Evolutionary conservation across 495 filamentous ascomycete genomes (phyloP), one percentile per base, ranked within the genome.

Genomic region (Sporormia fimetaria): DNA sequence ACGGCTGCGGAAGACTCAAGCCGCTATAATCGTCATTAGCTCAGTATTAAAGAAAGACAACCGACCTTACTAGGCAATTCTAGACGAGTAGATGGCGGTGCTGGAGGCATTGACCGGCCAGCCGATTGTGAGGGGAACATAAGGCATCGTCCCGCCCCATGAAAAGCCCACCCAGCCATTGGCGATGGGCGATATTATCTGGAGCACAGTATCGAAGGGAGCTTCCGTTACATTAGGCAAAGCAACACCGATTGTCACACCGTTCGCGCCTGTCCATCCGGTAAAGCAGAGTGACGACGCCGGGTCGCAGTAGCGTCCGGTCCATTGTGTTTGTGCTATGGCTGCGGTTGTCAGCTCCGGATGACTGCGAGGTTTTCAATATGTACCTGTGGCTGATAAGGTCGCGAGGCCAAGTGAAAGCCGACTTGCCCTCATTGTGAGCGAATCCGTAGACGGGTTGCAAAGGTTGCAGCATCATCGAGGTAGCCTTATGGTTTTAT

Each of bases 111-210:
- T 42, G 25, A 47, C 47, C 6, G 40, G 27, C 49, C 49, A 52
- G 2, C 49, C 49, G 15, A 52, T 30, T 14, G 49, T 52, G 4
- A 52, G 33, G 3, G 49, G 49, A 6, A 47, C 43, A 32, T 47
- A 52, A 2, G 43, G 42, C 49, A 52, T 52, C 6, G 49, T 52
- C 2, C 49, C 49, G 20, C 49, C 49, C 49, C 49, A 52, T 20
- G 49, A 20, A 17, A 52, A 47, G 6, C 49, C 49, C 3, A 52
- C 49, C 49, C 49, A 52, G 24, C 42, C 42, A 47, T 47, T 52
- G 1, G 36, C 25, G 6, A 47, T 47, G 6, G 49, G 49, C 6
- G 42, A 42, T n/a, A 52, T 34, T 15, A 52, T 52, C 21, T 52
- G 49, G n/a, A 52, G 27, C 17, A 47, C 33, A 6, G 43, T 44